phyloP scores from a whole-genome alignment of 2,329 filamentous ascomycete species.

The Fusarium anthophilum region DNA sequence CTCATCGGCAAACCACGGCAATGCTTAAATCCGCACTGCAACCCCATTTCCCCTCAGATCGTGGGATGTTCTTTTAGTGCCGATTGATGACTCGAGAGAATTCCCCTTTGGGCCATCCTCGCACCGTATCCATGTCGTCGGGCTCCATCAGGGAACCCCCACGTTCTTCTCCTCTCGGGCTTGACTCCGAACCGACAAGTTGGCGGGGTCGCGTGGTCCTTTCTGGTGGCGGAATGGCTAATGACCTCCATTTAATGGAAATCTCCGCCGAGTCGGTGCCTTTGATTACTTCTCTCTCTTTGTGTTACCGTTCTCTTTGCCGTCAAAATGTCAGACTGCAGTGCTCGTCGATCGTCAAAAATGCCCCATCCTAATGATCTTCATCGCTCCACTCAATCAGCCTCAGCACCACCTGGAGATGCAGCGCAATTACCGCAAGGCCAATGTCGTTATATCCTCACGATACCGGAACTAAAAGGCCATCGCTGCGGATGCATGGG shows the following conservation, averaged over 20 bases:
- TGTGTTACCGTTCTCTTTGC: not conserved
- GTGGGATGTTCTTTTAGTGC: conserved; percentile 1
- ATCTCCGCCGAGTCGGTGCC: not conserved
- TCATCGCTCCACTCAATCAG: conserved; percentile 14
- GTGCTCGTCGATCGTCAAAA: not conserved
- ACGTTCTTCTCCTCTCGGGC: conserved; percentile 6
- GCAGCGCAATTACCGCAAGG: conserved; percentile 6
- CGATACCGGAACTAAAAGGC: conserved; percentile 10
- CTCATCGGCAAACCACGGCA: not conserved
- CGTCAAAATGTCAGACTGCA: not conserved
- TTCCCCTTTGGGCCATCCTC: not conserved
- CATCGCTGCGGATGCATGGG: conserved; percentile 23
- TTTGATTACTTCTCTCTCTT: not conserved
- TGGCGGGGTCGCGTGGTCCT: conserved; percentile 11
- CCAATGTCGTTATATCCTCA: conserved; percentile 22
- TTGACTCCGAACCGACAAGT: not conserved
- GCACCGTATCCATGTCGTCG: not conserved
- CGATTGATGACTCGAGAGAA: conserved; percentile 14
- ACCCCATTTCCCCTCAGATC: conserved; percentile 14
- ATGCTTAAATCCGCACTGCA: not conserved
- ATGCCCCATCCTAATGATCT: not conserved
- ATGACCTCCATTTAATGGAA: not conserved
- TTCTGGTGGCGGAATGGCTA: not conserved
- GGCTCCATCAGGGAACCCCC: conserved; percentile 10
- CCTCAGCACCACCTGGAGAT: conserved; percentile 15